Conservation (phyloP, 768 basidiomycete genomes). For the Suillus discolor region DNA sequence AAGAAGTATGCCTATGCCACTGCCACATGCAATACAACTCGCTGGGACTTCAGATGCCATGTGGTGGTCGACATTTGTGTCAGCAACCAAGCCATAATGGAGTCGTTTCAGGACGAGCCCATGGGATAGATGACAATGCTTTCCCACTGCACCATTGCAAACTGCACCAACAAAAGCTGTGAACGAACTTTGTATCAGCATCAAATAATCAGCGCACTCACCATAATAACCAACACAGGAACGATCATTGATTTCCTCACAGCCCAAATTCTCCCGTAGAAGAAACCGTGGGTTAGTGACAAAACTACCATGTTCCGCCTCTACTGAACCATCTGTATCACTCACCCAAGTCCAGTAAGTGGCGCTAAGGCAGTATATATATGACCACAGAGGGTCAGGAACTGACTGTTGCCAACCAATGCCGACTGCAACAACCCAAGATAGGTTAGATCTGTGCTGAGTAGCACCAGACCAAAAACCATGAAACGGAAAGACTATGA, state of each 20-base stretch:
- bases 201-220: slow-evolving; percentile 3
- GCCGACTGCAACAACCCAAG: slow-evolving; percentile 12
- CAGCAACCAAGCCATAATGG: slow-evolving; percentile 16
- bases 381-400: slow-evolving; percentile 17
- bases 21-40: background rate
- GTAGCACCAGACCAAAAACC: slow-evolving; percentile 17
- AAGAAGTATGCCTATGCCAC: background rate
- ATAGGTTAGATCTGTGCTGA: slow-evolving; percentile 8
- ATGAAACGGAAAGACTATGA: slow-evolving; percentile 16
- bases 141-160: slow-evolving; percentile 14
- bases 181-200: background rate
- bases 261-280: slow-evolving; percentile 24
- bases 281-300: slow-evolving; percentile 22
- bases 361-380: slow-evolving; percentile 1
- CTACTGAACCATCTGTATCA: background rate
- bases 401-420: background rate
- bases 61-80: background rate
- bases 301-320: slow-evolving; percentile 11
- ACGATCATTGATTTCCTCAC: slow-evolving; percentile 10
- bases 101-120: background rate
- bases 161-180: slow-evolving; percentile 26
- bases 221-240: slow-evolving; percentile 18
- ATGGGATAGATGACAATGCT: background rate
- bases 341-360: slow-evolving; percentile 25
- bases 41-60: slow-evolving; percentile 17